Percentiles rank a stretch among this genome's conserved stretches.
These are phyloP conservation scores for Marchantia polymorpha DNA, from an alignment of 225 moss, liverwort and hornwort species.

Conservation along the genomic window DNA sequence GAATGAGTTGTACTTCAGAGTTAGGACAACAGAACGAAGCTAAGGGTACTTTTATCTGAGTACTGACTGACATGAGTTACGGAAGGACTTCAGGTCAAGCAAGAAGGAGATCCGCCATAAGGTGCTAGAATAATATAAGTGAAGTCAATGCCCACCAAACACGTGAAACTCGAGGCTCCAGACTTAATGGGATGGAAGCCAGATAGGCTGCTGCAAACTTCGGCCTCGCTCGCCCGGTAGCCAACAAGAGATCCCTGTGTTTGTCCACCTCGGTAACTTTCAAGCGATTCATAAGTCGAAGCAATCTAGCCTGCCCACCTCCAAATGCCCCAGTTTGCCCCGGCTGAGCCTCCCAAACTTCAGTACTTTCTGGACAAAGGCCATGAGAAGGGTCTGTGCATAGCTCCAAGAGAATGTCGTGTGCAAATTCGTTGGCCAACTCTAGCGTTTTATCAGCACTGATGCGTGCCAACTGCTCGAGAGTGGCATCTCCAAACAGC, in stretches of 20 bases:
- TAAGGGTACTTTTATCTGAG: not conserved
- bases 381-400: conserved; percentile 97
- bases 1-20: not conserved
- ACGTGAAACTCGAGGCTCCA: conserved; percentile 91
- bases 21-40: not conserved
- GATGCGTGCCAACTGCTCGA: conserved; percentile 90
- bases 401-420: conserved; percentile 68
- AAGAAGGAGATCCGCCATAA: not conserved
- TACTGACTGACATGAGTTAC: not conserved
- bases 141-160: conserved; percentile 69
- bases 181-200: conserved; percentile 79
- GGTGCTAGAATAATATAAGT: conserved; percentile 41
- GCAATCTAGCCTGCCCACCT: conserved; percentile 78
- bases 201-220: conserved; percentile 81
- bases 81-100: not conserved
- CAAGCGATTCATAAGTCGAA: conserved; percentile 74
- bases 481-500: conserved; percentile 87
- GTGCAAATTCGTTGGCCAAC: conserved; percentile 68
- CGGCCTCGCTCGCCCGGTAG: conserved; percentile 66
- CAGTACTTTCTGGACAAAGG: conserved; percentile 70
- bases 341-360: conserved; percentile 45
- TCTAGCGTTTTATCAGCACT: conserved; percentile 59
- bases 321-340: conserved; percentile 61
- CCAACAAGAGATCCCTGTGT: conserved; percentile 70
- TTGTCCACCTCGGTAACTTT: conserved; percentile 74